Conservation (phyloP, 768 basidiomycete species). For the Xerocomellus chrysenteron region DNA sequence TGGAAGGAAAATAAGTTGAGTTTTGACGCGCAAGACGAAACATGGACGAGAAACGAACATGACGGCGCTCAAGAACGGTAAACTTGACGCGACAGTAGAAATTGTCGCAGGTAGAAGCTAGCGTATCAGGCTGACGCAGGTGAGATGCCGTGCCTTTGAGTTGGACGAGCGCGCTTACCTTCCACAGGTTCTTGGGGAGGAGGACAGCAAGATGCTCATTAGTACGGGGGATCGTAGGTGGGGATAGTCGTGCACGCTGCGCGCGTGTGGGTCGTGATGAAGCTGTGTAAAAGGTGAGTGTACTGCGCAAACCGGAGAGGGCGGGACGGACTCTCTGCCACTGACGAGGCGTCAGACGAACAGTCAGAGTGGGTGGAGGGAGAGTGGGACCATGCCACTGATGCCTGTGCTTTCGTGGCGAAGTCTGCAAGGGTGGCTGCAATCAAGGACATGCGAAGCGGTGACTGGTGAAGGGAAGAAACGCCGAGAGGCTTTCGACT, state of each 20-base stretch:
- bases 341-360: slow-evolving; percentile 9
- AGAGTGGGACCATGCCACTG: slow-evolving; percentile 8
- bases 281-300: slow-evolving; percentile 9
- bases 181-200: slow-evolving; percentile 70
- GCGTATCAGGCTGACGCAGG: slow-evolving; percentile 54
- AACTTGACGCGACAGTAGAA: slow-evolving; percentile 67
- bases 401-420: slow-evolving; percentile 27
- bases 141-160: slow-evolving; percentile 7
- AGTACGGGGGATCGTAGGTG: slow-evolving; percentile 23
- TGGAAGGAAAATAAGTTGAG: slow-evolving; percentile 34
- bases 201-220: slow-evolving; percentile 82
- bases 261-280: slow-evolving; percentile 23
- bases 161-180: slow-evolving; percentile 42
- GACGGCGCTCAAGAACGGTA: slow-evolving; percentile 69
- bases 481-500: slow-evolving; percentile 3
- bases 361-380: slow-evolving; percentile 8
- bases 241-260: slow-evolving; percentile 17
- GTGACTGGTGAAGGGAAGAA: slow-evolving; percentile 10
- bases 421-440: slow-evolving; percentile 26
- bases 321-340: slow-evolving; percentile 16
- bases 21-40: not conserved
- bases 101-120: slow-evolving; percentile 67
- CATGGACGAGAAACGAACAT: slow-evolving; percentile 47
- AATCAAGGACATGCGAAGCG: slow-evolving; percentile 32
- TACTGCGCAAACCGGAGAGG: not conserved